Evolutionary conservation across 2,329 filamentous ascomycete species (phyloP), one percentile per base, ranked within the genome.

Genomic region (Epichloe scottii): DNA sequence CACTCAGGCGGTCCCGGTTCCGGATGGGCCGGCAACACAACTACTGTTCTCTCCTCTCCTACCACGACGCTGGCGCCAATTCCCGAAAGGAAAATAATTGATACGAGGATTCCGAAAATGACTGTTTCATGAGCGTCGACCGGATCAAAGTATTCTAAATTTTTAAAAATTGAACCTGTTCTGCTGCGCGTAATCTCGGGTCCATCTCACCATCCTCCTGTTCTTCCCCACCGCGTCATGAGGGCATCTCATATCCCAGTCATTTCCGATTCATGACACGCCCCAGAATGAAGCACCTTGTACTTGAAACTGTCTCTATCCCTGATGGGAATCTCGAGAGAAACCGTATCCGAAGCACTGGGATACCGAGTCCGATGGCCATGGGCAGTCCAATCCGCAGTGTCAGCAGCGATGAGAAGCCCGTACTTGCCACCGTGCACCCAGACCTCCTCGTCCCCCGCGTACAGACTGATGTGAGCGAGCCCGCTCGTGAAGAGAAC

Each of bases 321-420:
- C 39, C 19, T 26, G 21, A 54, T 50, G 0, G 51, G 54, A 30
- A 56, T 42, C 53, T 65, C 53, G 39, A 72, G 35, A 1, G 60
- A 54, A 8, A 68, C 55, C 6, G 71, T 73, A 39, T 62, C 59
- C 33, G 67, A 62, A 17, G 56, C 53, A 4, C 67, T 62, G 1
- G 70, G 70, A 53, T 71, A 75, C 34, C 54, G 53, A 2, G 72
- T 71, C 3, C 59, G 51, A 41, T 75, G 72, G 0, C 72, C 72
- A 34, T 62, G 51, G 2, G 46, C 54, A 50, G 68, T 71, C 3
- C 68, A 65, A 43, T 68, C 66, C 3, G 57, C 57, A 4, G 68
- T 73, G 53, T 75, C 72, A 4, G 68, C 63, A 0, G 68, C 71
- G 10, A 72, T 62, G 35, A 74, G 63, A 5, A 68, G 60, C 0